Evolutionary conservation across 1,139 yeast species (phyloP).

Genomic region (Scheffersomyces titani): DNA sequence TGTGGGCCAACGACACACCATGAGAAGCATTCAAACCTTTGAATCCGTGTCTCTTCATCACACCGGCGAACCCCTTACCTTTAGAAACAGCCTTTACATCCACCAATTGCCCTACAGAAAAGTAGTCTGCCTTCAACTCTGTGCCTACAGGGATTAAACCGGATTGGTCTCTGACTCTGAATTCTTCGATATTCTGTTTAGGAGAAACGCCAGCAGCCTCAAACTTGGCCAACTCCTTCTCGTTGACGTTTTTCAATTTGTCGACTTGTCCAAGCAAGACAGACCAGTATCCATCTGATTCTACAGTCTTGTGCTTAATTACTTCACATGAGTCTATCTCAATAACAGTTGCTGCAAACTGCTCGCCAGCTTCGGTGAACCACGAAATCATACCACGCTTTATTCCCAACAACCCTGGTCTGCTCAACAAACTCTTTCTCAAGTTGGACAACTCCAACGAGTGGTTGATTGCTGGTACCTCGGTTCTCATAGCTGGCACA

Average conservation of each 20-base stretch:
- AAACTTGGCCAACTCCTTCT: slow-evolving; percentile 74
- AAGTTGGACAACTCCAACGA: slow-evolving; percentile 57
- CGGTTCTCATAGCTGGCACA: slow-evolving; percentile 47
- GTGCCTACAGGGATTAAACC: slow-evolving; percentile 81
- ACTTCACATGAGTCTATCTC: slow-evolving; percentile 92
- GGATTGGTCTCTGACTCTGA: slow-evolving; percentile 65
- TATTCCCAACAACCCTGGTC: slow-evolving; percentile 83
- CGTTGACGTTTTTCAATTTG: slow-evolving; percentile 62
- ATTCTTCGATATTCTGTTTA: slow-evolving; percentile 72
- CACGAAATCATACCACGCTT: slow-evolving; percentile 92
- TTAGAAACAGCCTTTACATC: slow-evolving; percentile 79
- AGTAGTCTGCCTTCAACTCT: slow-evolving; percentile 78
- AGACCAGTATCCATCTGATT: slow-evolving; percentile 76
- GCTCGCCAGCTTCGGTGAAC: slow-evolving; percentile 69
- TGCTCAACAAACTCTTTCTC: slow-evolving; percentile 66
- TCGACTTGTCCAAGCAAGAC: slow-evolving; percentile 88
- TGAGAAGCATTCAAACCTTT: slow-evolving; percentile 90
- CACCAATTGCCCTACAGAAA: slow-evolving; percentile 78
- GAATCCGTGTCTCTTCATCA: slow-evolving; percentile 95
- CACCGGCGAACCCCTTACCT: slow-evolving; percentile 99
- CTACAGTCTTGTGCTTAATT: slow-evolving; percentile 64
- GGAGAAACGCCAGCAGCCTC: slow-evolving; percentile 84
- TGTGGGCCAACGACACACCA: slow-evolving; percentile 92
- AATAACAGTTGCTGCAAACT: slow-evolving; percentile 78
- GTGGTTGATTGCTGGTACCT: slow-evolving; percentile 50